Base-by-base conservation (phyloP, 2,329 filamentous ascomycete species). In the Verticillium nubilum region DNA sequence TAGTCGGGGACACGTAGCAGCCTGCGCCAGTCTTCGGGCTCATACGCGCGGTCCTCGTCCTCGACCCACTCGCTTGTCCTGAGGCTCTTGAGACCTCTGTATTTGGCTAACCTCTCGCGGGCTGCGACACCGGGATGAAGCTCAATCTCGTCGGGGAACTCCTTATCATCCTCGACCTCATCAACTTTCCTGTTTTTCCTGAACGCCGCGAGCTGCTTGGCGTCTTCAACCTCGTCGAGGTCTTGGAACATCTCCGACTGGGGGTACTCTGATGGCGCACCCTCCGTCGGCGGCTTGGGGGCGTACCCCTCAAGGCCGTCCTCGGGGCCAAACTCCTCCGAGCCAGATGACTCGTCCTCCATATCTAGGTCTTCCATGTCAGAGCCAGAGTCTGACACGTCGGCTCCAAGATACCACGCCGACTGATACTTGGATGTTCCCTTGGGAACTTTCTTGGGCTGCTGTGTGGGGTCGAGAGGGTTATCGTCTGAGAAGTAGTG, bases 71-170 rank as follows among this genome's bases (percentile, higher is more conserved):
- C 81, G 68, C 92, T 97, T 13, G 90, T 91, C 65, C 91, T 87
- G 62, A 98, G 75, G 71, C 90, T 97, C 82, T 98, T 99, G 65
- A 99, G 76, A 50, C 95, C 95, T 69, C 95, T 84, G 75, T 97
- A 99, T 61, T 91, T 86, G 9, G 89, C 86, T 58, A 99, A 78
- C 52, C 95, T 84, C 75, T 99, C 95, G 57, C 91, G 81, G 0
- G 95, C 95, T 52, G 91, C 81, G 3, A 96, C 91, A 58, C 94
- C 85, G 0, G 96, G 95, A 65, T 91, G 91, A 58, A 99, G 80
- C 73, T 99, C 96, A 60, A 99, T 95, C 74, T 99, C 95, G 65
- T 99, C 95, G 0, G 95, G 95, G 73, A 98, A 99, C 72, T 98
- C 94, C 58, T 90, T 85, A 73, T 99, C 95, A 15, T 98, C 93